Evolutionary conservation across 1,139 yeast species (phyloP).

Genomic region (Magnusiomyces magnusii): DNA sequence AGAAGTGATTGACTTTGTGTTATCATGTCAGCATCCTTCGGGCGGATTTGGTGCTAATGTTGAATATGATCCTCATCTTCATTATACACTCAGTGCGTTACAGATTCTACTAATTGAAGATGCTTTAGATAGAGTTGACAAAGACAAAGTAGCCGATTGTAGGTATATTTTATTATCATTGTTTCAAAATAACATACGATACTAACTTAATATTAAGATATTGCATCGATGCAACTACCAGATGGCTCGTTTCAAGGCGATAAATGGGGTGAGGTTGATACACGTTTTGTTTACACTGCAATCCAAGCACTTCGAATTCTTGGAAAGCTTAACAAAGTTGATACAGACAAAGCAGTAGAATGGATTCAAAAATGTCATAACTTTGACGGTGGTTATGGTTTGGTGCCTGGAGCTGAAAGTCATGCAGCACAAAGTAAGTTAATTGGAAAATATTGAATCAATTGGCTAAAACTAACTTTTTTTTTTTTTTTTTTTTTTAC

Average conservation of each 20-base stretch:
- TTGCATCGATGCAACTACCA: conserved; percentile 50
- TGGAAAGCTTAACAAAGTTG: conserved; percentile 51
- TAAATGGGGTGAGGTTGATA: conserved; percentile 83
- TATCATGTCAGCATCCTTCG: conserved; percentile 48
- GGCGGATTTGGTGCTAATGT: conserved; percentile 95
- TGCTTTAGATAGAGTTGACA: conserved; percentile 41
- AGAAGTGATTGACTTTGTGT: conserved; percentile 60
- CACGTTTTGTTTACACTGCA: conserved; percentile 82
- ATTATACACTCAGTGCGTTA: conserved; percentile 78
- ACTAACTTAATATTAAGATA: conserved; percentile 25
- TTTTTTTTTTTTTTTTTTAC: neutral
- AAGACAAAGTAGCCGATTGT: conserved; percentile 37
- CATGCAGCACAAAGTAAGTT: conserved; percentile 69
- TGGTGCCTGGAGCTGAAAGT: conserved; percentile 90
- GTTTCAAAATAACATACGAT: neutral
- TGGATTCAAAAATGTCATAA: conserved; percentile 69
- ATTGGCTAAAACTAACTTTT: neutral
- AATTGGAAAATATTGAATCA: neutral
- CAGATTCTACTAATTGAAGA: conserved; percentile 69
- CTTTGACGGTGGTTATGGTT: conserved; percentile 95
- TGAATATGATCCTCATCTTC: conserved; percentile 81
- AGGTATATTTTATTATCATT: conserved; percentile 9
- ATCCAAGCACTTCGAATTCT: conserved; percentile 64
- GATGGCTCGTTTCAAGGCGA: conserved; percentile 91
- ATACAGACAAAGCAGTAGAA: conserved; percentile 56